Conservation (phyloP, 345 rosid genomes). For the Brassica carinata region DNA sequence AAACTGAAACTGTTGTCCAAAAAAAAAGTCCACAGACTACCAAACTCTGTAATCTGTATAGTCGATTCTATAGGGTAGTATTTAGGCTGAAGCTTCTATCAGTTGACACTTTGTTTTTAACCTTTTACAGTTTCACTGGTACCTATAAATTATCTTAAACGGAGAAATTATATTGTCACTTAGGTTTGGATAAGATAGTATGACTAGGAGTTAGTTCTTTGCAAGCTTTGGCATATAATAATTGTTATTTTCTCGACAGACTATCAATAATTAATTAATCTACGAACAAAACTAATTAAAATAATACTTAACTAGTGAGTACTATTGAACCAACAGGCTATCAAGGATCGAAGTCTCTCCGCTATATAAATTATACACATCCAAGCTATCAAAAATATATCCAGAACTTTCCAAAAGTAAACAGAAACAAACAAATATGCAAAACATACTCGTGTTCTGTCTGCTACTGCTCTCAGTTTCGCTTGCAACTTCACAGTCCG, state of each 20-base stretch:
- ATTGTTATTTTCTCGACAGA: not conserved
- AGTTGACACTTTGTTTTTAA: not conserved
- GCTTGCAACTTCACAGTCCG: slow-evolving; percentile 23
- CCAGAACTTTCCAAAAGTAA: not conserved
- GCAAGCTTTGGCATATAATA: not conserved
- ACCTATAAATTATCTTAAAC: not conserved
- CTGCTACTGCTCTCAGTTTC: slow-evolving; percentile 7
- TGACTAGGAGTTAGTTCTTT: not conserved
- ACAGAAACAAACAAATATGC: slow-evolving; percentile 4
- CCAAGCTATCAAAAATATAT: not conserved
- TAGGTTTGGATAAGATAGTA: slow-evolving; percentile 1
- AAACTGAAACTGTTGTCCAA: not conserved
- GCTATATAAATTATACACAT: not conserved
- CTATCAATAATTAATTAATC: not conserved
- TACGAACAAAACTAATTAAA: not conserved
- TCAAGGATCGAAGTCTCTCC: not conserved
- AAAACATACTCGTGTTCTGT: not conserved
- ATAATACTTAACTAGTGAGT: not conserved
- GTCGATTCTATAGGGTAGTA: not conserved
- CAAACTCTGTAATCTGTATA: not conserved
- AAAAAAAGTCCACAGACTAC: not conserved
- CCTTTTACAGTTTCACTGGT: not conserved
- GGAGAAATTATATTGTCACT: not conserved
- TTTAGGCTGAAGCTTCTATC: not conserved
- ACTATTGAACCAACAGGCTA: not conserved